phyloP scores from a whole-genome alignment of 2,329 filamentous ascomycete species.

The Colletotrichum coccodes region DNA sequence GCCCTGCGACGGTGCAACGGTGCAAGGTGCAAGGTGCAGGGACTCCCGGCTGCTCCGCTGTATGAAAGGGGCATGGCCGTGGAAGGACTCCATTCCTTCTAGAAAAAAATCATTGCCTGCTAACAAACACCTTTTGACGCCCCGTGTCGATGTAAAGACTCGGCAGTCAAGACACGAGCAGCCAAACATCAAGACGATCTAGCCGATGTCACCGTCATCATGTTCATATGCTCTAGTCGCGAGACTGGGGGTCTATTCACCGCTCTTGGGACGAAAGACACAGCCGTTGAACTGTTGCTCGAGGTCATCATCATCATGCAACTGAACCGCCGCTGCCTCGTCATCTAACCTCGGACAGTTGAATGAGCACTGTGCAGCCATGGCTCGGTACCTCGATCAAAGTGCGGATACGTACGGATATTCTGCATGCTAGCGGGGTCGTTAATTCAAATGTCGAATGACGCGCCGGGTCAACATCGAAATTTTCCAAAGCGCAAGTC shows the following conservation, averaged over 20 bases:
- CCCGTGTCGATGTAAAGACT: conserved; percentile 3
- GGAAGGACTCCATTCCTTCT: conserved; percentile 29
- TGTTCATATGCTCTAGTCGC: neutral
- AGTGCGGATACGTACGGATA: neutral
- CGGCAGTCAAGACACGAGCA: neutral
- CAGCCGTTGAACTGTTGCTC: conserved; percentile 17
- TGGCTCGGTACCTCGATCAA: neutral
- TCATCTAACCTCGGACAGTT: neutral
- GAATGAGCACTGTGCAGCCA: conserved; percentile 12
- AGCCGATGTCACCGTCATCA: neutral
- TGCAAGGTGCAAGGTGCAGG: conserved; percentile 19
- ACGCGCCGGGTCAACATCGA: conserved; percentile 10
- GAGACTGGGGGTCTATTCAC: neutral
- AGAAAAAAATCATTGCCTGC: conserved; percentile 12
- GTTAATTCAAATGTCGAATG: conserved; percentile 12
- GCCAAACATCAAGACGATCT: neutral
- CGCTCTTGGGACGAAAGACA: neutral
- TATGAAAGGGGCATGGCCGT: conserved; percentile 24
- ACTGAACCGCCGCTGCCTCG: neutral
- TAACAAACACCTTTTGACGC: neutral
- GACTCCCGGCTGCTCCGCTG: conserved; percentile 24
- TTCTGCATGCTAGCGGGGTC: conserved; percentile 13
- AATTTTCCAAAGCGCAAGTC: neutral
- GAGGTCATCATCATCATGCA: neutral
- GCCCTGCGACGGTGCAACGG: conserved; percentile 9